Conservation (phyloP, 129 eudicot genomes). For the Ambrosia artemisiifolia region DNA sequence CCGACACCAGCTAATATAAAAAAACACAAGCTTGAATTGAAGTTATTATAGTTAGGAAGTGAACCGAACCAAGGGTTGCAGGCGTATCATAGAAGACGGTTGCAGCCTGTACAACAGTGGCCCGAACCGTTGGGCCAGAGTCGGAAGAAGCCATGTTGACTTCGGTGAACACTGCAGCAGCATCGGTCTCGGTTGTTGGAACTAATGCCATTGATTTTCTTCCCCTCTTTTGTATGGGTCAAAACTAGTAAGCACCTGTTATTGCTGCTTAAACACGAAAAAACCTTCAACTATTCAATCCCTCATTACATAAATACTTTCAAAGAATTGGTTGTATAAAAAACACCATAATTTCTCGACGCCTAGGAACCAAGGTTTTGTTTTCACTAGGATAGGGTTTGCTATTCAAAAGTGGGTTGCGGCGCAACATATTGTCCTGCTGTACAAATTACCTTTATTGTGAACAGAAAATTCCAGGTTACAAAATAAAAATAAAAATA, state of each 20-base stretch:
- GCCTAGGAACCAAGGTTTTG: not conserved
- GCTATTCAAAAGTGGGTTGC: no score
- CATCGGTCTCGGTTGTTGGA: slow-evolving; percentile 38
- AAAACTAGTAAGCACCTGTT: not conserved
- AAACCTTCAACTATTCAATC: not conserved
- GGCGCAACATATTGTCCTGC: no score
- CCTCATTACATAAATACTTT: not conserved
- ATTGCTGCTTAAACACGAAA: not conserved
- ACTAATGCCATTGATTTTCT: slow-evolving; percentile 53
- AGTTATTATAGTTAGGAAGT: not conserved
- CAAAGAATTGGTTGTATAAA: not conserved
- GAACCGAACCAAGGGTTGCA: slow-evolving; percentile 76
- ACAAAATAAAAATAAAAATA: no score
- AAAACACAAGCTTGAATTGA: slow-evolving; percentile 2
- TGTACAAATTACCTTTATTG: no score
- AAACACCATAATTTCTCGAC: not conserved
- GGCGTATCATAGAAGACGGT: slow-evolving; percentile 97
- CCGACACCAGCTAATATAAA: not conserved
- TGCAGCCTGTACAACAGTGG: slow-evolving; percentile 92
- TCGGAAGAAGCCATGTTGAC: slow-evolving; percentile 82
- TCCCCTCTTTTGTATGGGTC: slow-evolving; percentile 1
- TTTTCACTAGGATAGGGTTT: no score
- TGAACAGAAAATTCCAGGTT: no score
- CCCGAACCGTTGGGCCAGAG: slow-evolving; percentile 69
- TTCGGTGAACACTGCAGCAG: slow-evolving; percentile 59